Evolutionary conservation across 2,329 filamentous ascomycete species (phyloP).

Genomic region (Verticillium alfalfae): DNA sequence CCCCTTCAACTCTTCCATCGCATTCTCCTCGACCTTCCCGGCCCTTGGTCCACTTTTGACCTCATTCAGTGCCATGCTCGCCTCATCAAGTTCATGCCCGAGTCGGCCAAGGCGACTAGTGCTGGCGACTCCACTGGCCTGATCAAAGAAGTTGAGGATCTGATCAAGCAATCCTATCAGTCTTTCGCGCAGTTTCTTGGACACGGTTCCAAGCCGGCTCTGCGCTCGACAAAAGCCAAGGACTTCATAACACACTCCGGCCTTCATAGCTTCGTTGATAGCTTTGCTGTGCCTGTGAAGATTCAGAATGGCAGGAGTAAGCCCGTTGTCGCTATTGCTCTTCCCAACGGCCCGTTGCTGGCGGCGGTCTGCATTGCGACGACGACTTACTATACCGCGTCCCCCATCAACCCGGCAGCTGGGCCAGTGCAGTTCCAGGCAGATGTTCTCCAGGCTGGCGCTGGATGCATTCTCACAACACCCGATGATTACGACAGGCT

Average conservation of each 20-base stretch:
- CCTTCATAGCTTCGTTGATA: constrained; percentile 22
- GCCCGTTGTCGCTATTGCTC: constrained; percentile 41
- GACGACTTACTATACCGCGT: constrained; percentile 43
- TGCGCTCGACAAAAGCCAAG: constrained; percentile 17
- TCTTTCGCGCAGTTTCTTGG: constrained; percentile 32
- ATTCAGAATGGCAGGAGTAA: constrained; percentile 17
- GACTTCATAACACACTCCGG: constrained; percentile 23
- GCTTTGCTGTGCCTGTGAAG: constrained; percentile 22
- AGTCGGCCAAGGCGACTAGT: constrained; percentile 22
- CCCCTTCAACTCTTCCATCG: constrained; percentile 18
- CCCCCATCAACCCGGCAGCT: constrained; percentile 43
- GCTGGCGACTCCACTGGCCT: constrained; percentile 9
- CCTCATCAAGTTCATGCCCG: constrained; percentile 28
- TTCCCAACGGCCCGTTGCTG: constrained; percentile 49
- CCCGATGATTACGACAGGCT: constrained; percentile 31
- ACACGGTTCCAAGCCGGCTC: constrained; percentile 17
- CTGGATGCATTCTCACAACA: constrained; percentile 39
- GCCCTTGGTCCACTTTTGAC: constrained; percentile 19
- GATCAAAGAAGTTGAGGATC: constrained; percentile 11
- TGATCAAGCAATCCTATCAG: constrained; percentile 23
- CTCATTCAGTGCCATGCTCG: constrained; percentile 26
- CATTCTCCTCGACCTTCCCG: constrained; percentile 16
- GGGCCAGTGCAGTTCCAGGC: constrained; percentile 43
- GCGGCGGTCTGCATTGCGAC: constrained; percentile 43
- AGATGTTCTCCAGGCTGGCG: constrained; percentile 41